Conservation (phyloP, 257 asterid species). For the Avicennia marina region DNA sequence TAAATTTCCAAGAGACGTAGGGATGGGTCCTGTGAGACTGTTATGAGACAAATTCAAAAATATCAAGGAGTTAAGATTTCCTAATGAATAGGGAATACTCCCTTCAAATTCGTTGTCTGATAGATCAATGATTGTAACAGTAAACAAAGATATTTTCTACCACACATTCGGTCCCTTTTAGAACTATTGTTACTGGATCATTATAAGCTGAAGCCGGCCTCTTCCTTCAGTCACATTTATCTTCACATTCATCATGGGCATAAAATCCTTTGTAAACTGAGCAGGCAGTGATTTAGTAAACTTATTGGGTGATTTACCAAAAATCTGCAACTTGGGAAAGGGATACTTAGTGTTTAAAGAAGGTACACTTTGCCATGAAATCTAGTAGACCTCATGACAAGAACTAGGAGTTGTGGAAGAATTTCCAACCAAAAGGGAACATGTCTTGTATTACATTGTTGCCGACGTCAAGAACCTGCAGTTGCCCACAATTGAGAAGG, state of each 20-base stretch:
- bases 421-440: slow-evolving; percentile 30
- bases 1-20: too few relatives aligned
- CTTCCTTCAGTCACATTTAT: neutral
- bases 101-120: neutral
- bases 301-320: slow-evolving; percentile 21
- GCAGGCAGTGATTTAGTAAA: slow-evolving; percentile 21
- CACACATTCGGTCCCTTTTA: neutral
- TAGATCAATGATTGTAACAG: neutral
- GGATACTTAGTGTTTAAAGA: neutral
- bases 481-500: slow-evolving; percentile 18
- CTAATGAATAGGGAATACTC: neutral
- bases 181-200: neutral
- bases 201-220: neutral
- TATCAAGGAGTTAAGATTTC: neutral
- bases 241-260: slow-evolving; percentile 13
- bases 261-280: neutral
- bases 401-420: slow-evolving; percentile 20
- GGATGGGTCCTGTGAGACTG: slow-evolving; percentile 20
- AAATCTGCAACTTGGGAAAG: slow-evolving; percentile 19
- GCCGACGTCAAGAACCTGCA: slow-evolving; percentile 17
- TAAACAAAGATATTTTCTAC: neutral
- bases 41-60: slow-evolving; percentile 6
- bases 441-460: slow-evolving; percentile 18
- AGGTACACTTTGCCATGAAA: slow-evolving; percentile 19
- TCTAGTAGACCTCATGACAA: slow-evolving; percentile 20